Evolutionary conservation across 73 alveolate genomes (phyloP).

Genomic region (Paramecium sexaurelia): DNA sequence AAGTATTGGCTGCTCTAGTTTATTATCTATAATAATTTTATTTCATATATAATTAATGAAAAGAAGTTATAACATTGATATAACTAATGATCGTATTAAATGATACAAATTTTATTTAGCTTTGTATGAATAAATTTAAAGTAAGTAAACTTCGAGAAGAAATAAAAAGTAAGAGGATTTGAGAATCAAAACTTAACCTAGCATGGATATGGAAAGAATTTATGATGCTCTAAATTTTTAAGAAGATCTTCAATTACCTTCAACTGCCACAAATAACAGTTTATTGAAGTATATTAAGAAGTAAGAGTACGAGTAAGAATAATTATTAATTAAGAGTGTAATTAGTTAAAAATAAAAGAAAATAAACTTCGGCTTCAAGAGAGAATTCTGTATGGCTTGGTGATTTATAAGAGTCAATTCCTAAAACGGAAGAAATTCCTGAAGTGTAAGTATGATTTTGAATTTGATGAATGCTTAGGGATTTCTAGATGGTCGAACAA

Average conservation of each 20-base stretch:
- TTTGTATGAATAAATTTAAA: neutral
- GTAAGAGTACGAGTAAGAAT: neutral
- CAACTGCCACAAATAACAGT: neutral
- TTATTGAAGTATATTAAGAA: neutral
- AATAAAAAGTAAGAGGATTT: neutral
- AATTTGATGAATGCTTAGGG: neutral
- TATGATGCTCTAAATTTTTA: neutral
- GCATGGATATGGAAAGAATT: neutral
- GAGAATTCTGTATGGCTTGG: neutral
- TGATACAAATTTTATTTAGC: neutral
- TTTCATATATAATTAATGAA: too few species aligned
- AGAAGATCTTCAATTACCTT: neutral
- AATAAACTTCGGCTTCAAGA: neutral
- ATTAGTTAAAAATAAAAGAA: neutral
- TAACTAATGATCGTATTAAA: neutral
- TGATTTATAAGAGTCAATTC: neutral
- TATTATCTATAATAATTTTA: too few species aligned
- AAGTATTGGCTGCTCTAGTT: too few species aligned
- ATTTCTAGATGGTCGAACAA: constrained; percentile 4
- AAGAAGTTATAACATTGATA: neutral
- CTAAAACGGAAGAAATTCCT: neutral
- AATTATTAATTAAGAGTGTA: neutral
- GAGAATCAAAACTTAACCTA: constrained; percentile 13
- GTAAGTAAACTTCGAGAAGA: neutral
- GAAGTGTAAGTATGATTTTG: neutral